phyloP scores from a whole-genome alignment of 805 yeast species.

The Saccharomycopsis sp. region DNA sequence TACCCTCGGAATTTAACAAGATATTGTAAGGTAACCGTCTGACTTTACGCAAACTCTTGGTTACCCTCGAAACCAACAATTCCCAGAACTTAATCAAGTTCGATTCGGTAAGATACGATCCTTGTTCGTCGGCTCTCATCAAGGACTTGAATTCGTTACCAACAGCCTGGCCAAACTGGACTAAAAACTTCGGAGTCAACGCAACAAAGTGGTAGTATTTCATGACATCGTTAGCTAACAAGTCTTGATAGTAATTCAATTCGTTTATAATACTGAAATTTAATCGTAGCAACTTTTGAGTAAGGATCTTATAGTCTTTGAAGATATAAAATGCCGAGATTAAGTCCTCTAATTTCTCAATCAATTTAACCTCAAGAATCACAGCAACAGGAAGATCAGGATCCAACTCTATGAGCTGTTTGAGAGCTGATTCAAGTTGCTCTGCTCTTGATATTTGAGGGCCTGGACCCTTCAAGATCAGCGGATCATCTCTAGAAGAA shows the following conservation, averaged over 20 bases:
- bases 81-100: neutral
- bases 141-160: conserved; percentile 4
- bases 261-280: conserved; percentile 40
- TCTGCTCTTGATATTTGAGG: neutral
- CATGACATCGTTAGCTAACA: conserved; percentile 23
- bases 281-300: conserved; percentile 31
- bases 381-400: neutral
- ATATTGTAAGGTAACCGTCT: conserved; percentile 12
- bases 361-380: conserved; percentile 18
- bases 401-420: neutral
- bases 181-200: conserved; percentile 28
- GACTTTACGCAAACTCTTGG: conserved; percentile 21
- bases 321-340: conserved; percentile 30
- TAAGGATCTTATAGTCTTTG: conserved; percentile 30
- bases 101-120: conserved; percentile 10
- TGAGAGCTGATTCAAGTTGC: neutral
- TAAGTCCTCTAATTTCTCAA: conserved; percentile 26
- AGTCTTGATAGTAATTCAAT: conserved; percentile 41
- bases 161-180: conserved; percentile 3
- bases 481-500: neutral
- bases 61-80: conserved; percentile 1
- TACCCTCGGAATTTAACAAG: neutral
- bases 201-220: conserved; percentile 31
- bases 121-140: conserved; percentile 4
- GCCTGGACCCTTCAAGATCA: neutral